Percentiles rank a stretch among this genome's conserved stretches.
Conservation (phyloP, 1,139 yeast species). For the Oligophagozyma castellii region DNA sequence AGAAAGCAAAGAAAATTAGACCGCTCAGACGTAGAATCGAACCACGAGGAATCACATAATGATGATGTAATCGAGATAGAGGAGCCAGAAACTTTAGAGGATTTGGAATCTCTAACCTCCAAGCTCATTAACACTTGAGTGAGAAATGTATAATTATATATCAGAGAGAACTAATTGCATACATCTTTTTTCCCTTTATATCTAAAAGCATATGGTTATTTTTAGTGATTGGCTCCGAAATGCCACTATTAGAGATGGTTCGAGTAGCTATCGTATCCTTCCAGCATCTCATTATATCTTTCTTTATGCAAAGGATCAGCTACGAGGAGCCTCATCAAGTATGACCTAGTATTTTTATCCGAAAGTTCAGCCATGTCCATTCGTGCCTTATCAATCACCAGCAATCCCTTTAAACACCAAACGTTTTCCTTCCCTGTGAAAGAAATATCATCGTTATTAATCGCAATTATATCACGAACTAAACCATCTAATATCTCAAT, state of each 20-base stretch:
- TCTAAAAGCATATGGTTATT: background rate
- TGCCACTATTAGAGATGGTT: too few relatives aligned
- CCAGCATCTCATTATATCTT: slow-evolving; percentile 34
- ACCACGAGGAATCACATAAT: slow-evolving; percentile 10
- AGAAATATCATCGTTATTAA: slow-evolving; percentile 51
- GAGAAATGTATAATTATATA: background rate
- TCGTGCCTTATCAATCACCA: slow-evolving; percentile 31
- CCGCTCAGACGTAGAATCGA: slow-evolving; percentile 22
- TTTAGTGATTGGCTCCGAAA: too few relatives aligned
- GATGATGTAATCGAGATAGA: slow-evolving; percentile 54
- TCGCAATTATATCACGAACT: slow-evolving; percentile 31
- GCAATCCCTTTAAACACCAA: slow-evolving; percentile 53
- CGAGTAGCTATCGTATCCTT: too few relatives aligned
- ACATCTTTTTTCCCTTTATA: background rate
- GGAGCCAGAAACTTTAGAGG: slow-evolving; percentile 84
- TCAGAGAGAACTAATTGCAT: background rate
- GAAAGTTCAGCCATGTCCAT: slow-evolving; percentile 10
- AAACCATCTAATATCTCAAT: slow-evolving; percentile 29
- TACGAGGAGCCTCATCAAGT: slow-evolving; percentile 32
- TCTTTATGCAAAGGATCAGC: slow-evolving; percentile 62
- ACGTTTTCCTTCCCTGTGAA: slow-evolving; percentile 42
- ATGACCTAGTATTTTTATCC: slow-evolving; percentile 17
- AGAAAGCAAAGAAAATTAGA: slow-evolving; percentile 43
- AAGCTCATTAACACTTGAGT: slow-evolving; percentile 32
- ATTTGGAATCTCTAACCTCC: slow-evolving; percentile 80